Conservation (phyloP, 371 early-diverging fungal species). For the Mortierella sp. region DNA sequence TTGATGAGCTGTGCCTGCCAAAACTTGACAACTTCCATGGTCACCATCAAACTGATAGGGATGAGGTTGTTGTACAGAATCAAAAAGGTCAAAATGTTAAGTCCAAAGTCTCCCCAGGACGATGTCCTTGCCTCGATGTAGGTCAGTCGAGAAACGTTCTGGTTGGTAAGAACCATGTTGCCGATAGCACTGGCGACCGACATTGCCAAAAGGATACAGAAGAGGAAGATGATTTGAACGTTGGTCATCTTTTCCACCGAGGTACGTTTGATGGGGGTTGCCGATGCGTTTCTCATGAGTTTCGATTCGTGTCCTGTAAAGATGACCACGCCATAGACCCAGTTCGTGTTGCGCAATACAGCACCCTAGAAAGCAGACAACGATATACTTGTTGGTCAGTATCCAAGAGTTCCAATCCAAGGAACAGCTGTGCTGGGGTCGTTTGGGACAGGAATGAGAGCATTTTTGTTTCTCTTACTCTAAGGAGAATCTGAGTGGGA, state of each 20-base stretch:
- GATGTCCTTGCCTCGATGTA: constrained; percentile 37
- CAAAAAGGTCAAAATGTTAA: constrained; percentile 86
- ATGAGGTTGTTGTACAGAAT: constrained; percentile 93
- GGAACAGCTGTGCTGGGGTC: too few species aligned
- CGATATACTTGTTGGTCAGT: background rate
- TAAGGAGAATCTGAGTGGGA: constrained; percentile 82
- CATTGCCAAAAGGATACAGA: constrained; percentile 85
- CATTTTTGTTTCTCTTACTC: constrained; percentile 51
- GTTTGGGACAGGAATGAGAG: too few species aligned
- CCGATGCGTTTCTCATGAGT: constrained; percentile 86
- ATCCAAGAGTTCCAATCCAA: background rate
- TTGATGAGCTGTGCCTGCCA: constrained; percentile 84
- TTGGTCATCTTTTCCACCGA: constrained; percentile 91
- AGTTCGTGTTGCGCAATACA: constrained; percentile 82
- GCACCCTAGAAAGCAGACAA: constrained; percentile 66
- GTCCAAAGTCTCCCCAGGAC: constrained; percentile 65
- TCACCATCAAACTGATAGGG: constrained; percentile 92
- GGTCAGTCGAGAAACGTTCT: constrained; percentile 53
- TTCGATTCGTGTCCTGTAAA: constrained; percentile 94
- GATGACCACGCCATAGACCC: constrained; percentile 88
- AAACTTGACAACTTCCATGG: constrained; percentile 93
- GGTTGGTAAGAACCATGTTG: constrained; percentile 65
- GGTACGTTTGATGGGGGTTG: constrained; percentile 84
- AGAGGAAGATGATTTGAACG: constrained; percentile 91
- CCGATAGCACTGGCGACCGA: constrained; percentile 88